Percentiles rank a stretch among this genome's conserved stretches.
Conservation (phyloP, 2,329 filamentous ascomycete genomes). For the Gliomastix tumulicola region DNA sequence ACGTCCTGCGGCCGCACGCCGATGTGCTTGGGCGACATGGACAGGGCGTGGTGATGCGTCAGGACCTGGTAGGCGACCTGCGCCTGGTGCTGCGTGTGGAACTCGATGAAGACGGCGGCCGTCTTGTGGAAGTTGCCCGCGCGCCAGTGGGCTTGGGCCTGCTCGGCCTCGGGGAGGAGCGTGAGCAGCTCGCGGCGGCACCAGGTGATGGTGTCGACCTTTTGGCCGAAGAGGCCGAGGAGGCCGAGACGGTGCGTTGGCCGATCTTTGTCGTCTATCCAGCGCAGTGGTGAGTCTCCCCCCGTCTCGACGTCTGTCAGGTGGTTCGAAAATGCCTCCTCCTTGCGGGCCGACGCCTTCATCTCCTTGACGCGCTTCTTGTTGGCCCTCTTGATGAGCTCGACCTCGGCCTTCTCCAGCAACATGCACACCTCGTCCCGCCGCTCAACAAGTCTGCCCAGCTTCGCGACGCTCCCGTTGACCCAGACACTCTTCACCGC, state of each 20-base stretch:
- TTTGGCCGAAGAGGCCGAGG: conserved; percentile 55
- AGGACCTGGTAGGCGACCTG: conserved; percentile 79
- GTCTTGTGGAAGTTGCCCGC: conserved; percentile 56
- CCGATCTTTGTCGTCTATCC: conserved; percentile 61
- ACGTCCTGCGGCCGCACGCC: conserved; percentile 74
- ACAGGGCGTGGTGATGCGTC: conserved; percentile 71
- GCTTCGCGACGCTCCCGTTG: conserved; percentile 60
- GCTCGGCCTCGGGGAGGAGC: conserved; percentile 59
- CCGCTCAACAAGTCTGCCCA: conserved; percentile 70
- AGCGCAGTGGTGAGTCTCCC: too few species aligned
- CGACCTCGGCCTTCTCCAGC: conserved; percentile 76
- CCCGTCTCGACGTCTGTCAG: neutral
- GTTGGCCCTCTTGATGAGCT: conserved; percentile 59
- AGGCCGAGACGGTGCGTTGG: conserved; percentile 61
- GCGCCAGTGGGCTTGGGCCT: conserved; percentile 55
- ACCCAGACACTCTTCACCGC: conserved; percentile 81
- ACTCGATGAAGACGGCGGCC: conserved; percentile 84
- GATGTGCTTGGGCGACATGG: conserved; percentile 79
- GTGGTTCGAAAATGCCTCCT: neutral
- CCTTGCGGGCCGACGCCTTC: conserved; percentile 14
- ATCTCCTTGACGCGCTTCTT: conserved; percentile 10
- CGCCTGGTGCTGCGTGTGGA: conserved; percentile 74
- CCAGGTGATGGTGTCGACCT: conserved; percentile 84
- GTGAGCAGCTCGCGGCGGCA: conserved; percentile 48
- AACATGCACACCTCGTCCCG: conserved; percentile 69